These are phyloP conservation scores for Talaromyces sp. DNA, from an alignment of 2,329 filamentous ascomycete genomes.

Conservation along the genomic window DNA sequence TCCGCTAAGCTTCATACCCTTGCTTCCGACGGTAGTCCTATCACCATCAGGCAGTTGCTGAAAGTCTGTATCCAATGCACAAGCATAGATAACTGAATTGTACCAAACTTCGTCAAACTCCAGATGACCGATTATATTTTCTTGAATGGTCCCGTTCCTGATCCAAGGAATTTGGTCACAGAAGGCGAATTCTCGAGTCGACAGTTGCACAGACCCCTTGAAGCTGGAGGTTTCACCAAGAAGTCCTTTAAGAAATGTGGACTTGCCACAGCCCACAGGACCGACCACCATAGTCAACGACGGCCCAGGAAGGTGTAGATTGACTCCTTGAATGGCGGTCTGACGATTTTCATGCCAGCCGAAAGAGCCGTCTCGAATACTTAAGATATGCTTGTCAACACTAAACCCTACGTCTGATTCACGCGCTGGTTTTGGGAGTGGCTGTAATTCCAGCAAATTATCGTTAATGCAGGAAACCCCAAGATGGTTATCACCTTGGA, in stretches of 20 bases:
- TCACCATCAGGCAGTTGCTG: too few species aligned
- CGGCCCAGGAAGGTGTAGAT: not conserved
- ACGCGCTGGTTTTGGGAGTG: not conserved
- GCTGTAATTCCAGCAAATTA: not conserved
- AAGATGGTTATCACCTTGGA: not conserved
- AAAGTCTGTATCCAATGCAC: too few species aligned
- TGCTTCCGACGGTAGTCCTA: slow-evolving; percentile 50
- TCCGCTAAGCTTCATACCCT: slow-evolving; percentile 48
- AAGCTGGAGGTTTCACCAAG: not conserved
- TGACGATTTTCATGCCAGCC: not conserved
- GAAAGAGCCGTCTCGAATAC: slow-evolving; percentile 5
- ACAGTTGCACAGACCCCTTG: too few species aligned
- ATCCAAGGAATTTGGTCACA: too few species aligned
- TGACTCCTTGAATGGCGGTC: not conserved
- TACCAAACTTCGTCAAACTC: too few species aligned
- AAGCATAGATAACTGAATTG: too few species aligned
- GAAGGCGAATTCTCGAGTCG: too few species aligned
- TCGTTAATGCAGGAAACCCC: not conserved
- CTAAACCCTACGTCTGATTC: not conserved
- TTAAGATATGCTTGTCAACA: not conserved
- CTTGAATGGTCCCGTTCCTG: too few species aligned
- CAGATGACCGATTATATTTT: too few species aligned
- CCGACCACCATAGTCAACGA: not conserved
- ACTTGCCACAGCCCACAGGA: not conserved
- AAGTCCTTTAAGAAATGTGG: not conserved